phyloP scores from a whole-genome alignment of 495 filamentous ascomycete species.

The Penicillium robsamsonii region DNA sequence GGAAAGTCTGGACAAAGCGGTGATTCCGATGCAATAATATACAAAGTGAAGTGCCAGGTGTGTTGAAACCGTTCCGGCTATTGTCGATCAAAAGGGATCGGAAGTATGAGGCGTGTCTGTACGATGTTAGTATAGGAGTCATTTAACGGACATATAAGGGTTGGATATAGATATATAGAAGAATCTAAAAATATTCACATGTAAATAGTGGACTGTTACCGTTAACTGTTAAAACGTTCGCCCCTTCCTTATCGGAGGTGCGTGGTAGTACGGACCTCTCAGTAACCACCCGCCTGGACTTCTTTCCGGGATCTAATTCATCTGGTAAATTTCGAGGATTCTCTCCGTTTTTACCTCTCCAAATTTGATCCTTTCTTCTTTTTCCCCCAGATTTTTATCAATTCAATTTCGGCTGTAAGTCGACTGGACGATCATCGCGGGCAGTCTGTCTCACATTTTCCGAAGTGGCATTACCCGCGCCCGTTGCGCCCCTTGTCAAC shows the following conservation, averaged over 20 bases:
- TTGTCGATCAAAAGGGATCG: background rate
- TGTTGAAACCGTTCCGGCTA: no score
- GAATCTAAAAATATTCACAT: background rate
- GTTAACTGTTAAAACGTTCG: background rate
- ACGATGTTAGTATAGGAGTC: background rate
- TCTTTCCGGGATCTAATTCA: background rate
- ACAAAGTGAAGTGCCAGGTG: background rate
- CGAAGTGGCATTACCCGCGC: conserved; percentile 35
- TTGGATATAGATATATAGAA: background rate
- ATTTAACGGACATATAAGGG: background rate
- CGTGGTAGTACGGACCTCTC: background rate
- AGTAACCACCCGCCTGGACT: background rate
- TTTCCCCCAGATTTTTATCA: background rate
- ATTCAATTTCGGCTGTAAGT: background rate
- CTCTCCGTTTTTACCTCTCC: background rate
- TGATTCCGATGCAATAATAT: background rate
- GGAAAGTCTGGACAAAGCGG: background rate
- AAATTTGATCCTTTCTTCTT: background rate
- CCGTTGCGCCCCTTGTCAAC: conserved; percentile 38
- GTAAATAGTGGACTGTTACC: background rate
- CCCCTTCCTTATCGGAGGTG: conserved; percentile 11
- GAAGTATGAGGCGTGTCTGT: background rate
- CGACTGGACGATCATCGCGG: conserved; percentile 6
- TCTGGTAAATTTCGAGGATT: background rate
- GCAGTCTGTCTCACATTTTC: conserved; percentile 29